Percentiles rank a stretch among this genome's conserved stretches.
phyloP scores from a whole-genome alignment of 192 early-diverging fungal species.

The Rhizophagus clarus region DNA sequence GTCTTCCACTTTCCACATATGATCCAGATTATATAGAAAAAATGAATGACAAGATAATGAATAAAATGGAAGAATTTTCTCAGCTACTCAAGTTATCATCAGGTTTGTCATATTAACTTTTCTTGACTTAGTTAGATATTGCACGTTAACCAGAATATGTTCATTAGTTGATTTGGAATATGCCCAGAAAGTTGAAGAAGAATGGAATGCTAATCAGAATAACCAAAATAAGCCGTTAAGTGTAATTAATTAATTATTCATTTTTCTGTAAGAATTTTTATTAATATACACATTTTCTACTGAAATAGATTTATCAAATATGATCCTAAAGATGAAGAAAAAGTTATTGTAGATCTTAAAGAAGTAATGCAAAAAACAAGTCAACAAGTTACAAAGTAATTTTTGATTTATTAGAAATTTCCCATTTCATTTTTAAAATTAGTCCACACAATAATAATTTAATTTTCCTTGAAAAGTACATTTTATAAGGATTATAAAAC shows the following conservation, averaged over 20 bases:
- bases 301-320: not conserved
- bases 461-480: not conserved
- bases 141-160: not conserved
- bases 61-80: not conserved
- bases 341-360: not conserved
- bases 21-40: not conserved
- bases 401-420: not conserved
- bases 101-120: not conserved
- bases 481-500: conserved; percentile 1
- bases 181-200: not conserved
- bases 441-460: not conserved
- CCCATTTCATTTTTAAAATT: not conserved
- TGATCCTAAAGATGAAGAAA: not conserved
- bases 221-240: not conserved
- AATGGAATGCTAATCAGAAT: not conserved
- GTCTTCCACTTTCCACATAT: not conserved
- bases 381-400: conserved; percentile 13
- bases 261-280: not conserved
- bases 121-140: not conserved
- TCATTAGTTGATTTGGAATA: not conserved
- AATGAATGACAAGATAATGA: not conserved
- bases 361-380: not conserved
- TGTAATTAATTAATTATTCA: not conserved
- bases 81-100: not conserved
- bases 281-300: not conserved